Conservation (phyloP, 169 alveolate species). For the Cryptosporidium parvum region DNA sequence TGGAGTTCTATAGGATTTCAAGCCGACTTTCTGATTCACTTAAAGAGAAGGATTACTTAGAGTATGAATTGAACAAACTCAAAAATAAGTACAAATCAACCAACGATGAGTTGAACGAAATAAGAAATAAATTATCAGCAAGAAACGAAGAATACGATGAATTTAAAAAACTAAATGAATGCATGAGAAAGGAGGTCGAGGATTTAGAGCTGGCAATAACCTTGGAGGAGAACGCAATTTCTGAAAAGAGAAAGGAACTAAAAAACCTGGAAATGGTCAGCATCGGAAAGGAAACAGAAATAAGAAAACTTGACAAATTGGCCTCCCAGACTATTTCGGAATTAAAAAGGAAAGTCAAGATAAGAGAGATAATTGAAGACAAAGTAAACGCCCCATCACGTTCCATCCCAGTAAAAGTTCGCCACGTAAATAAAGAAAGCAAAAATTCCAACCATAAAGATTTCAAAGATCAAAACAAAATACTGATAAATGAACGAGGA, state of each 20-base stretch:
- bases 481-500: not conserved
- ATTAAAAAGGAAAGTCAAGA: conserved; percentile 3
- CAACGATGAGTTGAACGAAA: not conserved
- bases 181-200: conserved; percentile 25
- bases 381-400: not conserved
- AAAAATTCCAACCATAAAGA: not conserved
- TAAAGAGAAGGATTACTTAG: conserved; percentile 21
- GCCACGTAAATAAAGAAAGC: not conserved
- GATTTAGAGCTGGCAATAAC: conserved; percentile 54
- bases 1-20: conserved; percentile 9
- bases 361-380: conserved; percentile 10
- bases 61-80: conserved; percentile 10
- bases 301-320: not conserved
- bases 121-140: not conserved
- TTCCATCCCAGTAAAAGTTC: not conserved
- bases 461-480: not conserved
- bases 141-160: conserved; percentile 17
- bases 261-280: not conserved
- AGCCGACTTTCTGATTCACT: not conserved
- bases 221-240: conserved; percentile 21
- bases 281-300: not conserved
- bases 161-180: not conserved
- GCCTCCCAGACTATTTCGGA: not conserved
- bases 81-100: conserved; percentile 11
- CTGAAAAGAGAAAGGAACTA: conserved; percentile 16